Conservation (phyloP, 2,329 filamentous ascomycete species). For the Drechslerella stenobrocha region DNA sequence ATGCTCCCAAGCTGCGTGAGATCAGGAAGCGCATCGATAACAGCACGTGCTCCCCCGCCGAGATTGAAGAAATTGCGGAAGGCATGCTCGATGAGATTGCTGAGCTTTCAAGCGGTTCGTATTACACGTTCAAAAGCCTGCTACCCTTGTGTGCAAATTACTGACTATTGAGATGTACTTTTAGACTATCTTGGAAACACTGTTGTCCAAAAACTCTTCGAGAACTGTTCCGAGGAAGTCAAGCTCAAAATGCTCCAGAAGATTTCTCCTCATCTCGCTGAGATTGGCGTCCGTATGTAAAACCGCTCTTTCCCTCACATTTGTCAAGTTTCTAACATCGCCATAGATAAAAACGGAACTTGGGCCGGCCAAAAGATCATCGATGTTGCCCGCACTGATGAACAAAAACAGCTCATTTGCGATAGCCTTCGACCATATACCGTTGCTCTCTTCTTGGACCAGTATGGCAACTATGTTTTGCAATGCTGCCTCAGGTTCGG, state of each 20-base stretch:
- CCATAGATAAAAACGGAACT: constrained; percentile 85
- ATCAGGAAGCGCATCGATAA: constrained; percentile 98
- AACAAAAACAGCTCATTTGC: constrained; percentile 81
- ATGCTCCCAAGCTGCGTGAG: constrained; percentile 90
- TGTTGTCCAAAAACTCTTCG: constrained; percentile 98
- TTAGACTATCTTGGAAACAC: constrained; percentile 93
- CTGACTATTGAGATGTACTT: background rate
- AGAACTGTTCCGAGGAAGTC: constrained; percentile 86
- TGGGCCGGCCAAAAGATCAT: constrained; percentile 99
- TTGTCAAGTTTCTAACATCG: background rate
- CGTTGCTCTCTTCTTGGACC: constrained; percentile 89
- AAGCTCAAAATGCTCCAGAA: constrained; percentile 88
- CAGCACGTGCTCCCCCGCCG: constrained; percentile 77
- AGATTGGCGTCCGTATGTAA: constrained; percentile 75
- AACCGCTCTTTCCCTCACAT: background rate
- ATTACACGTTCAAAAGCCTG: background rate
- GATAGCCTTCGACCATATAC: constrained; percentile 82
- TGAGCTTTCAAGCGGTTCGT: constrained; percentile 66
- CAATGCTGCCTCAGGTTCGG: constrained; percentile 95
- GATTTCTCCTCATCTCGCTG: constrained; percentile 87
- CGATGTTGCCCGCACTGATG: constrained; percentile 82
- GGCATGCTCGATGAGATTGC: constrained; percentile 97
- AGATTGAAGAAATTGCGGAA: constrained; percentile 88
- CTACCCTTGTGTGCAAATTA: background rate
- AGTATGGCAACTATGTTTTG: constrained; percentile 97